Evolutionary conservation across 805 yeast genomes (phyloP).

Genomic region (Ogataea methanolica): DNA sequence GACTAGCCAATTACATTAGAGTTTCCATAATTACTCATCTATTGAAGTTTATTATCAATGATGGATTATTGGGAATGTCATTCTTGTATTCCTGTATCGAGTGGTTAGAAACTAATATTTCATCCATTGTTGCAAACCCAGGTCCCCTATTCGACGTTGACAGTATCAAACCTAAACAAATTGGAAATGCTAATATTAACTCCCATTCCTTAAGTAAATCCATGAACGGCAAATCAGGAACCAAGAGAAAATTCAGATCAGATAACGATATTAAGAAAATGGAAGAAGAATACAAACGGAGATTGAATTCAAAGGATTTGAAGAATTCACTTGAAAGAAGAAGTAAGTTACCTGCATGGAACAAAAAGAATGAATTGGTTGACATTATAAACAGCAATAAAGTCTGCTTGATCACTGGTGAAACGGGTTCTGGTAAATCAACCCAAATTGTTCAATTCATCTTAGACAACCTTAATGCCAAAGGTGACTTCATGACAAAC

Average conservation of each 20-base stretch:
- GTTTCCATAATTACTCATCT: constrained; percentile 48
- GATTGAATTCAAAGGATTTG: constrained; percentile 32
- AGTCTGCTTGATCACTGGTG: constrained; percentile 85
- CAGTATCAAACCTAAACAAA: not conserved
- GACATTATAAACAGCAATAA: constrained; percentile 51
- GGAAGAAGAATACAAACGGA: constrained; percentile 30
- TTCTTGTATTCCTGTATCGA: constrained; percentile 65
- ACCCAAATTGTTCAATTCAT: constrained; percentile 92
- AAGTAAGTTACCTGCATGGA: constrained; percentile 78
- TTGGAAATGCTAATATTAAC: not conserved
- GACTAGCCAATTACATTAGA: constrained; percentile 68
- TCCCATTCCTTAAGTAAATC: not conserved
- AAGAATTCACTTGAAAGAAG: constrained; percentile 39
- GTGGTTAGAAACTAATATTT: constrained; percentile 67
- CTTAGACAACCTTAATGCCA: constrained; percentile 55
- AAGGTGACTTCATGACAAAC: constrained; percentile 47
- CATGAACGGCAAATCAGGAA: not conserved
- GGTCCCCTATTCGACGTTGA: constrained; percentile 52
- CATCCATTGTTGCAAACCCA: constrained; percentile 61
- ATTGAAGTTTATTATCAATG: constrained; percentile 37
- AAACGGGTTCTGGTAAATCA: constrained; percentile 96
- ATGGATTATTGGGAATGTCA: constrained; percentile 60
- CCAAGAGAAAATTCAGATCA: constrained; percentile 8
- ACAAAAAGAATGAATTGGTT: constrained; percentile 52
- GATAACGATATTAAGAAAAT: constrained; percentile 31